These are phyloP conservation scores for Pythium vanterpoolii DNA, from an alignment of 352 stramenopile species.

Conservation along the genomic window DNA sequence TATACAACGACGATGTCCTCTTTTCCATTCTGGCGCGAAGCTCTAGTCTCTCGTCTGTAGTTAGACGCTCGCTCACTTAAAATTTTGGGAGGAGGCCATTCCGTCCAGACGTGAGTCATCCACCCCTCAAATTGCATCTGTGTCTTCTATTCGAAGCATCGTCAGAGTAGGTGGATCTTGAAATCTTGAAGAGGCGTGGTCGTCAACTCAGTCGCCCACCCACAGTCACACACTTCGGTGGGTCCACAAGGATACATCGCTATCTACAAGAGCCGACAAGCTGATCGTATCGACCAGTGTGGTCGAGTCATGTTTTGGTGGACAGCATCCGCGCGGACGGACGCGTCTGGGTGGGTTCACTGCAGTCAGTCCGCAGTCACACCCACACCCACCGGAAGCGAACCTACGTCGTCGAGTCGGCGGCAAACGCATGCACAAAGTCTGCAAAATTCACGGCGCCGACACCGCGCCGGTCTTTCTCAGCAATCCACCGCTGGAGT, in stretches of 20 bases:
- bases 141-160: background rate
- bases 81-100: background rate
- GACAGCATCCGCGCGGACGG: no score
- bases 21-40: no score
- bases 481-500: constrained; percentile 46
- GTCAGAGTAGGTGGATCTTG: no score
- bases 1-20: no score
- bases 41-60: no score
- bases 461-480: constrained; percentile 43
- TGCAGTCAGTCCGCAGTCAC: background rate
- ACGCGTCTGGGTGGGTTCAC: background rate
- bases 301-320: no score
- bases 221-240: background rate
- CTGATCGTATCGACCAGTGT: no score
- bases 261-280: no score
- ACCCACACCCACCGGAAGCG: background rate
- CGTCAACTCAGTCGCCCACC: background rate
- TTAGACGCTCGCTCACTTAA: background rate
- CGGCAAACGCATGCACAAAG: constrained; percentile 32
- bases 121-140: background rate
- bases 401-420: background rate
- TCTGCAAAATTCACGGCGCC: constrained; percentile 43
- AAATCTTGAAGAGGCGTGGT: background rate
- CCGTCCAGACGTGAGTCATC: background rate
- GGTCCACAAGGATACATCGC: background rate